These are phyloP conservation scores for Bryopsis sp. DNA, from an alignment of 139 green algal species.

Conservation along the genomic window DNA sequence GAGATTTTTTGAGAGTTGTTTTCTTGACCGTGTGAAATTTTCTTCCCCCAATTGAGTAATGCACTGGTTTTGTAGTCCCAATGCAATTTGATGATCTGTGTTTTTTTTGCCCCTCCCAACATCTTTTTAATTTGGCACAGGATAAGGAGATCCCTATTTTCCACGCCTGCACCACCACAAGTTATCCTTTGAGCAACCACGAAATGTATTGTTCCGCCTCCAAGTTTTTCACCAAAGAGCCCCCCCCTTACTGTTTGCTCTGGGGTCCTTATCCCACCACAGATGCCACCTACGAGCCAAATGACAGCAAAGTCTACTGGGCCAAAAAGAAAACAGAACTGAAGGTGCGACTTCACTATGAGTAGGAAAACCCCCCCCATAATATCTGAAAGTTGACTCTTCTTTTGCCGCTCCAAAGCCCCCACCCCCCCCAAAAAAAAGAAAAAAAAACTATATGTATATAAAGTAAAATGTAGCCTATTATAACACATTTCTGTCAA, in stretches of 20 bases:
- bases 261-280: not conserved
- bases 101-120: not conserved
- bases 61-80: not conserved
- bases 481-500: not conserved
- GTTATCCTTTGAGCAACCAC: slow-evolving; percentile 16
- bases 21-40: no score
- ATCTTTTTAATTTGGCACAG: not conserved
- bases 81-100: not conserved
- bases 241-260: slow-evolving; percentile 2
- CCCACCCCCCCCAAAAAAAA: no score
- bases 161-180: slow-evolving; percentile 21
- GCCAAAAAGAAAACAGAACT: not conserved
- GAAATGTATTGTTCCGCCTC: slow-evolving; percentile 8
- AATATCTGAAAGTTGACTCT: no score
- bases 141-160: slow-evolving; percentile 16
- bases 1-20: not conserved
- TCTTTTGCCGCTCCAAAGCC: no score
- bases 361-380: no score
- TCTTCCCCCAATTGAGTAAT: no score
- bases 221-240: slow-evolving; percentile 11
- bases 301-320: not conserved
- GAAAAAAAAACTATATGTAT: not conserved
- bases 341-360: not conserved
- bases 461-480: not conserved
- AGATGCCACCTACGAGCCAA: not conserved